A percentile compares a stretch with the other conserved stretches of the same genome.
phyloP scores from a whole-genome alignment of 225 moss, liverwort and hornwort species.

The Marchantia paleacea region DNA sequence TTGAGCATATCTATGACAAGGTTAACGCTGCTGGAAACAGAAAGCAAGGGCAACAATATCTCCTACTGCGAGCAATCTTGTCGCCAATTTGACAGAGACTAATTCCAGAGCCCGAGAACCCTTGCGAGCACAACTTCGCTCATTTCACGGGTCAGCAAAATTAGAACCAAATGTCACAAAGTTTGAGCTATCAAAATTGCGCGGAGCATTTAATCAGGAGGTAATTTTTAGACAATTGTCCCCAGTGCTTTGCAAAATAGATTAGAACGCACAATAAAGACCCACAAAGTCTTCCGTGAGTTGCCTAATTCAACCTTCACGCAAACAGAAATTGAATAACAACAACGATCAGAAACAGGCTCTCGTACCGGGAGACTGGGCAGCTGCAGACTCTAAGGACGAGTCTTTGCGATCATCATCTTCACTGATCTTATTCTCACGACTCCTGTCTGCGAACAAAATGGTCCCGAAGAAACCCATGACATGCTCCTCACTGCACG shows the following conservation, averaged over 20 bases:
- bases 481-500: not conserved
- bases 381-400: not conserved
- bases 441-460: not conserved
- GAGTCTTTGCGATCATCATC: not conserved
- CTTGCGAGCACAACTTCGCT: too few relatives aligned
- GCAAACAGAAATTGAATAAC: not conserved
- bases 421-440: not conserved
- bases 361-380: not conserved
- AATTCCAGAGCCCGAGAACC: too few relatives aligned
- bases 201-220: too few relatives aligned
- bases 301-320: not conserved
- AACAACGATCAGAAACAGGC: not conserved
- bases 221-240: not conserved
- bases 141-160: not conserved
- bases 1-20: too few relatives aligned
- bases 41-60: too few relatives aligned
- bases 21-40: too few relatives aligned
- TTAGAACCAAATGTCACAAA: not conserved
- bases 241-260: not conserved
- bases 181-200: not conserved
- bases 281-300: not conserved
- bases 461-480: not conserved
- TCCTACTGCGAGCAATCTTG: too few relatives aligned
- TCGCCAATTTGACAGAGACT: too few relatives aligned
- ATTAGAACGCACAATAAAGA: not conserved